Evolutionary conservation across 176 grass and related monocot genomes (phyloP).

Genomic region (Juncus inflexus): DNA sequence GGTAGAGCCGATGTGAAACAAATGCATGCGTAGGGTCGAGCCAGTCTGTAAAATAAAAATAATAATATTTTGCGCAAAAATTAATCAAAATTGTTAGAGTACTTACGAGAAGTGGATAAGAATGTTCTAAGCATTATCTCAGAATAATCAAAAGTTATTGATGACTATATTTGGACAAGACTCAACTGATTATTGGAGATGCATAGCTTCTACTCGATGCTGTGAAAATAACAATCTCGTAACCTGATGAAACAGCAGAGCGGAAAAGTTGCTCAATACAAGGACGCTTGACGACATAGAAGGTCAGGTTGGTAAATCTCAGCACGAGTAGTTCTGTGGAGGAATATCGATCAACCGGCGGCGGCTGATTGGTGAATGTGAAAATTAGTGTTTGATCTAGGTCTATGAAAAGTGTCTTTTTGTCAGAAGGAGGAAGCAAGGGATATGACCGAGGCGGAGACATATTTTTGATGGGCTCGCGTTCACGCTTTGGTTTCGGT

Average conservation of each 20-base stretch:
- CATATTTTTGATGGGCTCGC: no score
- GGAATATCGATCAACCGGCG: no score
- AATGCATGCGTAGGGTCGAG: slow-evolving; percentile 11
- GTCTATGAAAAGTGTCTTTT: slow-evolving; percentile 21
- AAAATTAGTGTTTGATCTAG: slow-evolving; percentile 13
- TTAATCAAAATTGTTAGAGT: no score
- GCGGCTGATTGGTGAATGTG: background rate
- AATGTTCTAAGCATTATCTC: no score
- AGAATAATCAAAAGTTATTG: no score
- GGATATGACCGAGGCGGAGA: no score
- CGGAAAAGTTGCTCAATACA: background rate
- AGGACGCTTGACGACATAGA: background rate
- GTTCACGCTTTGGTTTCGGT: no score
- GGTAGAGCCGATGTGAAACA: slow-evolving; percentile 13
- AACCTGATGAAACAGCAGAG: background rate
- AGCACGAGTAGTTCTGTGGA: no score
- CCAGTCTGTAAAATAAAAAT: background rate
- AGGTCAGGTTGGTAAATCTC: background rate
- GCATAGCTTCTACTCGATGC: slow-evolving; percentile 10
- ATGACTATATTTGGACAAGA: no score
- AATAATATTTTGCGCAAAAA: no score
- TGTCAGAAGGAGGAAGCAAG: slow-evolving; percentile 8
- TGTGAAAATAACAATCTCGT: slow-evolving; percentile 18
- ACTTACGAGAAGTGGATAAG: no score
- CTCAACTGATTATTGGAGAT: background rate